Base-by-base conservation (phyloP, 805 yeast genomes). In the Kluyveromyces aestuarii region DNA sequence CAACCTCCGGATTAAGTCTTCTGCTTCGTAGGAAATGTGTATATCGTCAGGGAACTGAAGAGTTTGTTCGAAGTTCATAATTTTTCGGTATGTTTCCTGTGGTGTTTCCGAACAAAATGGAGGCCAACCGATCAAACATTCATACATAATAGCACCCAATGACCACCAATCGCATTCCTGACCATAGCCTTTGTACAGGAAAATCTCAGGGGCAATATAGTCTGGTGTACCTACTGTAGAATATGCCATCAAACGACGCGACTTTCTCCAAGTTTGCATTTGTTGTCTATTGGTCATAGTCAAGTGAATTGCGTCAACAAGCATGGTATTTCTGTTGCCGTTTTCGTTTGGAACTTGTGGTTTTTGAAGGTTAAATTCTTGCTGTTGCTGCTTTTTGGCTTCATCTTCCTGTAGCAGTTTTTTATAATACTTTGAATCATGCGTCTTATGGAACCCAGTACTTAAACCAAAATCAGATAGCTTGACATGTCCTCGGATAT, bases 111-210 rank as follows among this genome's bases (percentile, higher is more conserved):
- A 82, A 70, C 96, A 89, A 67, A 89, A 89, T 43, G 97, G 97
- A 25, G 97, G 96, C 96, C 96, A 89, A 33, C 97, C 97, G 51
- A 89, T 86, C 52, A 89, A 71, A 71, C 97, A 89, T 73, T 89
- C 97, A 67, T 84, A 89, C 97, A 89, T 90, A 62, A 89, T 89
- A 1, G 96, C 96, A 30, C 97, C 97, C 41, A 89, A 69, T 8
- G 95, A 85, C 97, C 97, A 89, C 97, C 97, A 89, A 67, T 89
- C 97, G 69, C 97, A 89, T 63, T 89, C 96, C 69, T 88, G 96
- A 11, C 96, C 96, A 67, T 89, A 89, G 6, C 97, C 97, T 70
- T 89, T 93, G 58, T 88, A 88, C 44, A 87, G 73, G 59, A 89
- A 89, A 52, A 89, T 90, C 64, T 89, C 97, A 0, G 97, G 97